Conservation (phyloP, 495 filamentous ascomycete species). For the Talaromyces stipitatus region DNA sequence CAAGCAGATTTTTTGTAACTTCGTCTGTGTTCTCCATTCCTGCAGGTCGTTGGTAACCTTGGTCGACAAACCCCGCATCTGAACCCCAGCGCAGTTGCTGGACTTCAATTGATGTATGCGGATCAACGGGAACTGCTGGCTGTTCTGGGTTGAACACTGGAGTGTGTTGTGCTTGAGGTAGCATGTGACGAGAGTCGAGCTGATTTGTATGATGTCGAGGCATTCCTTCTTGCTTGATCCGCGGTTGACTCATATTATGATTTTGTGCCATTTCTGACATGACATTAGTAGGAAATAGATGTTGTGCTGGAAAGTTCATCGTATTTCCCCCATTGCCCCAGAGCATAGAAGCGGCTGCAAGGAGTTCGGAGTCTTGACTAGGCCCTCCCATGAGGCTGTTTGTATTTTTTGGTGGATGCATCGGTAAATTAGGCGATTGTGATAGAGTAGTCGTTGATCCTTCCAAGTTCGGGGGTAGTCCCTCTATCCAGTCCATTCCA, state of each 20-base stretch:
- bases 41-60: constrained; percentile 47
- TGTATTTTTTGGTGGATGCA: constrained; percentile 15
- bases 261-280: constrained; percentile 19
- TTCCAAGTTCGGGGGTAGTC: constrained; percentile 53
- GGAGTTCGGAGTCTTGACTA: constrained; percentile 33
- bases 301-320: constrained; percentile 21
- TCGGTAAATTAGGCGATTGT: constrained; percentile 32
- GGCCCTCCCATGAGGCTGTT: constrained; percentile 3
- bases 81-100: constrained; percentile 56
- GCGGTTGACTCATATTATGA: background rate
- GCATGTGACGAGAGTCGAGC: background rate
- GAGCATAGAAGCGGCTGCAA: constrained; percentile 43
- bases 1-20: constrained; percentile 43
- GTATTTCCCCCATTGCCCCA: constrained; percentile 30
- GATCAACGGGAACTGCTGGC: constrained; percentile 27
- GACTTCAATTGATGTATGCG: constrained; percentile 30
- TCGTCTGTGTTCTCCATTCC: constrained; percentile 49
- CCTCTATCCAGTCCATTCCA: constrained; percentile 44
- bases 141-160: constrained; percentile 35
- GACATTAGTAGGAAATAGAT: constrained; percentile 17
- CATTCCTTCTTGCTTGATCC: background rate
- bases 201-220: background rate
- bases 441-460: constrained; percentile 56
- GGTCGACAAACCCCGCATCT: constrained; percentile 51
- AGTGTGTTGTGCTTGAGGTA: constrained; percentile 29